These are phyloP conservation scores for Maudiozyma saulgeensis DNA, from an alignment of 805 yeast species.

Conservation along the genomic window DNA sequence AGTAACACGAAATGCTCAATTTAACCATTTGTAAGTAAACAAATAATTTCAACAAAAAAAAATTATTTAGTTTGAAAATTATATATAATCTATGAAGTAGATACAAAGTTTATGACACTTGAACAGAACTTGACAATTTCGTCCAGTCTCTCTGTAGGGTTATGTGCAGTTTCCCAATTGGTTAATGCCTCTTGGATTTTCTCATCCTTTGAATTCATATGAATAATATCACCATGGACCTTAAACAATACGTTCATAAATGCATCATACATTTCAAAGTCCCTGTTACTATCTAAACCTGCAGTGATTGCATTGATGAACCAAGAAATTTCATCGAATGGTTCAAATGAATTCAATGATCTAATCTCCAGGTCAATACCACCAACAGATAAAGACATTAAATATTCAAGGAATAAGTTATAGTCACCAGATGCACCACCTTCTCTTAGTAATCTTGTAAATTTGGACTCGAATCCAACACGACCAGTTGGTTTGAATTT, in stretches of 20 bases:
- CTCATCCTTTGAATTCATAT: conserved; percentile 30
- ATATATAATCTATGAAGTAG: conserved; percentile 14
- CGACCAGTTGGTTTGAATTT: conserved; percentile 23
- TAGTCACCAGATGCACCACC: conserved; percentile 36
- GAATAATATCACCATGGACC: conserved; percentile 75
- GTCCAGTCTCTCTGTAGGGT: conserved; percentile 46
- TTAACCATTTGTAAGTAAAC: neutral
- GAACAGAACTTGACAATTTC: conserved; percentile 68
- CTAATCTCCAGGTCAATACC: conserved; percentile 78
- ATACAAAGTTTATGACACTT: conserved; percentile 60
- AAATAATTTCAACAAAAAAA: neutral
- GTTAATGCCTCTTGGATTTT: conserved; percentile 39
- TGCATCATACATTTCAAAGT: conserved; percentile 76
- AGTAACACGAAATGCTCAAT: too few relatives aligned
- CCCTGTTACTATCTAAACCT: conserved; percentile 46
- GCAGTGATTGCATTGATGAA: conserved; percentile 59
- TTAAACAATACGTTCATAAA: conserved; percentile 64
- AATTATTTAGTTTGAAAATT: neutral
- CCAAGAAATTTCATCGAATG: conserved; percentile 52
- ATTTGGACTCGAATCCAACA: conserved; percentile 59
- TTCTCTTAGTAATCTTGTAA: conserved; percentile 55
- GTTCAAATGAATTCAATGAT: conserved; percentile 58
- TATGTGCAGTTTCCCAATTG: conserved; percentile 39
- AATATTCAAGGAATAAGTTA: conserved; percentile 41
- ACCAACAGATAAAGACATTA: conserved; percentile 63